A percentile compares a stretch with the other conserved stretches of the same genome.
Evolutionary conservation across 1,284 basidiomycete species (phyloP).

Genomic region (Sutorius eximius): DNA sequence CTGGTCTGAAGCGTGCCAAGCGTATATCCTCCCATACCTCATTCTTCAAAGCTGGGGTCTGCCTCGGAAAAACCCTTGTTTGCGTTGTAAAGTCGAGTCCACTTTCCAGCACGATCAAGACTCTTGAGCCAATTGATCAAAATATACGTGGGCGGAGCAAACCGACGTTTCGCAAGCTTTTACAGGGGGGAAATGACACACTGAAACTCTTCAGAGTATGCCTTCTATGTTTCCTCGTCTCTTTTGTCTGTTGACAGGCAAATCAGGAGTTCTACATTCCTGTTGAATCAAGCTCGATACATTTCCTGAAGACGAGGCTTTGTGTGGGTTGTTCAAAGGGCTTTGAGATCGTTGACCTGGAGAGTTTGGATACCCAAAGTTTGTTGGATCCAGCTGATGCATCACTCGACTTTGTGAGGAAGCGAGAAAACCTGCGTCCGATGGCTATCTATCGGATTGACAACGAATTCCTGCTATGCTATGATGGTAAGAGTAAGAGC

Average conservation of each 20-base stretch:
- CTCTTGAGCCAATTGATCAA: constrained; percentile 94
- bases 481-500: constrained; percentile 71
- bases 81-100: constrained; percentile 97
- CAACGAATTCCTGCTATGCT: constrained; percentile 96
- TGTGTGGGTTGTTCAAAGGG: constrained; percentile 98
- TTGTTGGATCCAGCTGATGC: constrained; percentile 92
- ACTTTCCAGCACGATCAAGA: constrained; percentile 96
- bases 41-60: constrained; percentile 97
- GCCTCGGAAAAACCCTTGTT: constrained; percentile 91
- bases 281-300: constrained; percentile 93
- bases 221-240: constrained; percentile 8
- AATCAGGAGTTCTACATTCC: constrained; percentile 96
- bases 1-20: constrained; percentile 91
- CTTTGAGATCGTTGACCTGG: constrained; percentile 99
- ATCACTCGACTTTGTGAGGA: constrained; percentile 92
- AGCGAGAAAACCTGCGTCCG: constrained; percentile 85
- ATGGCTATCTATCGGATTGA: constrained; percentile 97
- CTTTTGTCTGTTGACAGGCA: constrained; percentile 5
- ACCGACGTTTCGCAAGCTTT: constrained; percentile 90
- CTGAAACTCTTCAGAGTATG: constrained; percentile 89
- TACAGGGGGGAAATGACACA: constrained; percentile 94
- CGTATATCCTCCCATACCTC: constrained; percentile 95
- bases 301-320: constrained; percentile 97
- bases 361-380: constrained; percentile 96
- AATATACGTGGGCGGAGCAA: constrained; percentile 81